Evolutionary conservation across 2,329 filamentous ascomycete species (phyloP), one percentile per base, ranked within the genome.

Genomic region (Blastomyces parvus): DNA sequence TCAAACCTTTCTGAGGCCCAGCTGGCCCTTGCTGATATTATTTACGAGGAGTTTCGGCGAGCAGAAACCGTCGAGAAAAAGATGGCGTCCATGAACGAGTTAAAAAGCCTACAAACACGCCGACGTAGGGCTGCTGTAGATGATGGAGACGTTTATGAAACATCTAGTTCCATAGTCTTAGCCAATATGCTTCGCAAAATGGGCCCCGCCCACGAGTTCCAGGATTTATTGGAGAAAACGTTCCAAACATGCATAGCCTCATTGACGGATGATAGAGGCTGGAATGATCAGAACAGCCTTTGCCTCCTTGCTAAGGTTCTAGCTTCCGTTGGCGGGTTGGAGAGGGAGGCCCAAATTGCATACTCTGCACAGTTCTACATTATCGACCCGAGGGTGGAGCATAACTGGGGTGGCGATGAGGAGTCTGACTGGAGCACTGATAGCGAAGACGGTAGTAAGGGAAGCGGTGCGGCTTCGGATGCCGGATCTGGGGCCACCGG

Each of bases 271-370:
- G 36, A 42, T 17, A 27, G 25, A 13, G 55, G 55, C 22, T 58
- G 55, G 55, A 58, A 58, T 58, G 55, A 42, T 22, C 55, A 58
- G 13, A 58, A 58, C 22, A 58, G 55, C 6, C 22, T 58, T 11
- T 42, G 36, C 22, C 36, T 58, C 0, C 55, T 58, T 36, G 55
- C 36, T 42, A 58, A 42, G 36, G 36, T 58, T 22, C n/a, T 58
- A 19, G 36, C 55, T 17, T 40, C 22, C 13, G 36, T 58, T 58
- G 55, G 55, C 7, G 55, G 55, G 11, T 27, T 58, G 33, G 55
- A 58, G 42, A 58, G 22, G 55, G 55, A 58, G 55, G 55, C 36
- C 1, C 55, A 58, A 22, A 27, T 58, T 27, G 55, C 55, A 25
- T 58, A 27, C 36, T 58, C 55, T 17, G 55, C 55, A 9, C 55